phyloP scores from a whole-genome alignment of 2,329 filamentous ascomycete species.

The Claviceps sp. region DNA sequence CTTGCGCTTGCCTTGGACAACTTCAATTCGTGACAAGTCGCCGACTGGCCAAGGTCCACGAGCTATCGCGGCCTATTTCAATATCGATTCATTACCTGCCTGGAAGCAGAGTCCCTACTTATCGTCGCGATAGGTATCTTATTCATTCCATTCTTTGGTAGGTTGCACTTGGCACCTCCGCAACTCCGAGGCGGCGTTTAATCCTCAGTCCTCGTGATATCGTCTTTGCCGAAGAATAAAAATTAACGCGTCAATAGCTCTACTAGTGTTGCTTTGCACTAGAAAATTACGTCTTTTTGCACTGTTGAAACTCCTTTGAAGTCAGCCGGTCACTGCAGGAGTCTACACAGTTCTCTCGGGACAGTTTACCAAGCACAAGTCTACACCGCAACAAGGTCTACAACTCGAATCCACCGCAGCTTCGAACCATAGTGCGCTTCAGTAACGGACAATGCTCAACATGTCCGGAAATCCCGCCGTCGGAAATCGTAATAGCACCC shows the following conservation, averaged over 20 bases:
- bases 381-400: neutral
- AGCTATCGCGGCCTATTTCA: slow-evolving; percentile 1
- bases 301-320: slow-evolving; percentile 50
- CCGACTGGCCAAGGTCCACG: slow-evolving; percentile 1
- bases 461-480: slow-evolving; percentile 58
- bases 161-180: slow-evolving; percentile 3
- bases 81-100: slow-evolving; percentile 17
- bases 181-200: neutral
- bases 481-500: slow-evolving; percentile 92
- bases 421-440: neutral
- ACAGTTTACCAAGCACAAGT: slow-evolving; percentile 7
- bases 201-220: neutral
- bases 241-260: slow-evolving; percentile 1
- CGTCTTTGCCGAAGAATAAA: neutral
- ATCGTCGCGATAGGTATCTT: slow-evolving; percentile 13
- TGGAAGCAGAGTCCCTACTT: slow-evolving; percentile 24
- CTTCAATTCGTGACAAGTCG: slow-evolving; percentile 1
- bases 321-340: slow-evolving; percentile 78
- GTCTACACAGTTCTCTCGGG: slow-evolving; percentile 23
- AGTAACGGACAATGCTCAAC: slow-evolving; percentile 33
- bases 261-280: slow-evolving; percentile 11
- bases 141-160: slow-evolving; percentile 13
- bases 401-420: slow-evolving; percentile 1
- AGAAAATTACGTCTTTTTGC: neutral
- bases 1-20: neutral